Percentiles rank a stretch among this genome's conserved stretches.
Conservation (phyloP, 768 basidiomycete genomes). For the Lactarius sanguifluus region DNA sequence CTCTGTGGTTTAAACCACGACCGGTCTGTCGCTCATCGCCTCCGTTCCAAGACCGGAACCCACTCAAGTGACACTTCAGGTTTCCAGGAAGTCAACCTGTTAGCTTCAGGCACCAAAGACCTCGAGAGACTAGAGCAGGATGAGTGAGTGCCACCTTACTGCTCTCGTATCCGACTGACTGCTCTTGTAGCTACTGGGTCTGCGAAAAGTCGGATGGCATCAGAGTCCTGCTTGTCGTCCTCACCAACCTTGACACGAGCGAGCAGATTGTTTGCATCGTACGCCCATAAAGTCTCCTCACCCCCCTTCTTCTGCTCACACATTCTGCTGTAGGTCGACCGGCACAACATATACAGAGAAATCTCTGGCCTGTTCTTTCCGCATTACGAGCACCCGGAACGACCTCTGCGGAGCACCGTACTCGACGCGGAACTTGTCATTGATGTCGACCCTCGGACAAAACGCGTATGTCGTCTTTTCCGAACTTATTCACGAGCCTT, state of each 20-base stretch:
- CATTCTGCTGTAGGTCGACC: slow-evolving; percentile 70
- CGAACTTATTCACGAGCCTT: slow-evolving; percentile 11
- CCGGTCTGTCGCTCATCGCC: slow-evolving; percentile 45
- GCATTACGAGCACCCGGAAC: slow-evolving; percentile 70
- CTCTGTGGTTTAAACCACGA: slow-evolving; percentile 66
- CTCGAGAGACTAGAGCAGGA: slow-evolving; percentile 74
- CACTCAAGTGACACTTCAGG: slow-evolving; percentile 40
- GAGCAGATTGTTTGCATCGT: slow-evolving; percentile 76
- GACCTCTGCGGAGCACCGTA: slow-evolving; percentile 73
- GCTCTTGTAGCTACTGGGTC: slow-evolving; percentile 83
- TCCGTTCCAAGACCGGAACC: neutral
- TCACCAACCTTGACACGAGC: slow-evolving; percentile 51
- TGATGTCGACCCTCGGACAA: slow-evolving; percentile 78
- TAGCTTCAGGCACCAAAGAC: slow-evolving; percentile 73
- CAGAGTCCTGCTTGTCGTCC: slow-evolving; percentile 81
- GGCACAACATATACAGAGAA: slow-evolving; percentile 83
- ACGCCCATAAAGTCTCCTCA: neutral
- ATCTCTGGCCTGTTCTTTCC: slow-evolving; percentile 84
- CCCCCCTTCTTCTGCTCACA: neutral
- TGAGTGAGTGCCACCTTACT: slow-evolving; percentile 57
- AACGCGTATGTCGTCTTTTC: slow-evolving; percentile 49
- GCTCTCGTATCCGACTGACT: neutral
- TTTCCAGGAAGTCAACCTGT: slow-evolving; percentile 98
- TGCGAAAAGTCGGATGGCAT: slow-evolving; percentile 98
- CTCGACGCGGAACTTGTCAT: slow-evolving; percentile 94